These are phyloP conservation scores for Colletotrichum sansevieriae DNA, from an alignment of 2,329 filamentous ascomycete genomes.

Conservation along the genomic window DNA sequence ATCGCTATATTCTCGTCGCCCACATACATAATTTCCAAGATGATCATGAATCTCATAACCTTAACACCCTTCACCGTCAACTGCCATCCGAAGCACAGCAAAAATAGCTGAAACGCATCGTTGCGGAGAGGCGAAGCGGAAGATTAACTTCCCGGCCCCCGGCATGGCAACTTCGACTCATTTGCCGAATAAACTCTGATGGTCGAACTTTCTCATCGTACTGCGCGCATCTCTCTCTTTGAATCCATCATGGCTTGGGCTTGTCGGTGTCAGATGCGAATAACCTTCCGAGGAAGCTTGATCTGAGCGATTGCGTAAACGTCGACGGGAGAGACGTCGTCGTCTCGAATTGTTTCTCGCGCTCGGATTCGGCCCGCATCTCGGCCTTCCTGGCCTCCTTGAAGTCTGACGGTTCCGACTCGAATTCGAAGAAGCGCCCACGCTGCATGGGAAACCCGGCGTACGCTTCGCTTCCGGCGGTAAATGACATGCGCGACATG, in stretches of 20 bases:
- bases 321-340: not conserved
- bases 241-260: not conserved
- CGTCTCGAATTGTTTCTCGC: not conserved
- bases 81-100: not conserved
- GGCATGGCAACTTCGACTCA: too few relatives aligned
- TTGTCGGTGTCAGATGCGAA: conserved; percentile 2
- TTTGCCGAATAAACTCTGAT: not conserved
- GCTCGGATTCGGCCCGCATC: conserved; percentile 33
- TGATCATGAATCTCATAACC: not conserved
- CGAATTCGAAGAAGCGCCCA: conserved; percentile 22
- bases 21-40: not conserved
- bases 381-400: conserved; percentile 38
- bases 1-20: not conserved
- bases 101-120: not conserved
- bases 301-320: not conserved
- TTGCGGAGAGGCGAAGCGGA: not conserved
- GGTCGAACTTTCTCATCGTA: not conserved
- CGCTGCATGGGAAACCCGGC: conserved; percentile 22
- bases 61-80: not conserved
- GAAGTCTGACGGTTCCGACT: conserved; percentile 29
- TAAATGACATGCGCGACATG: conserved; percentile 33
- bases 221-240: not conserved
- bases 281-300: not conserved
- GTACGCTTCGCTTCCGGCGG: conserved; percentile 25
- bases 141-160: not conserved